These are phyloP conservation scores for Tricholoma terreum DNA, from an alignment of 768 basidiomycete genomes.

Conservation along the genomic window DNA sequence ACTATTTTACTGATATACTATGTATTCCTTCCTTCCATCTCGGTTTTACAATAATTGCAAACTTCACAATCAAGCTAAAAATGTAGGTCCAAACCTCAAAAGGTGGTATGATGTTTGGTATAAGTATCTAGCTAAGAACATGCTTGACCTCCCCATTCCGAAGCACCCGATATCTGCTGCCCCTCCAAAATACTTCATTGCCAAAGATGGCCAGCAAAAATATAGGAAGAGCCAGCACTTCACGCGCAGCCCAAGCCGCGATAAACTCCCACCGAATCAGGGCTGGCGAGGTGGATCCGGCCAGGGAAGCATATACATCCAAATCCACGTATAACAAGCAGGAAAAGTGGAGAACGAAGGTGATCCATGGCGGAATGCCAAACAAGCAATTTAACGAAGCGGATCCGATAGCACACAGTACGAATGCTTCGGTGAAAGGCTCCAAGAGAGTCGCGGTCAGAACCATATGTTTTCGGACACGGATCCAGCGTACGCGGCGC, in stretches of 20 bases:
- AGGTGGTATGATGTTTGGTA: neutral
- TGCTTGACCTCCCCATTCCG: slow-evolving; percentile 66
- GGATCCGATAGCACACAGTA: slow-evolving; percentile 64
- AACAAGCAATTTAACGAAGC: slow-evolving; percentile 50
- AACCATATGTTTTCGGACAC: slow-evolving; percentile 94
- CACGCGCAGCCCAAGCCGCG: slow-evolving; percentile 75
- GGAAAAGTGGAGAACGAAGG: slow-evolving; percentile 56
- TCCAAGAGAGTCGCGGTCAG: slow-evolving; percentile 82
- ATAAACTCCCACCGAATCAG: slow-evolving; percentile 58
- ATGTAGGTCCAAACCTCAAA: neutral
- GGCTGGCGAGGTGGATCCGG: slow-evolving; percentile 56
- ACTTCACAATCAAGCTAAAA: neutral
- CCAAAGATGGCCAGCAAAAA: slow-evolving; percentile 83
- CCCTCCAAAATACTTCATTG: slow-evolving; percentile 85
- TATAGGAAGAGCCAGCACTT: slow-evolving; percentile 84
- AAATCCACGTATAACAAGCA: slow-evolving; percentile 79
- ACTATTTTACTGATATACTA: neutral
- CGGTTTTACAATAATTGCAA: neutral
- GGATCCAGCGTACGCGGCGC: slow-evolving; percentile 93
- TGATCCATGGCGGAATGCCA: slow-evolving; percentile 50
- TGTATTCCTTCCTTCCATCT: neutral
- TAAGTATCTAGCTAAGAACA: neutral
- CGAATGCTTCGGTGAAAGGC: slow-evolving; percentile 87
- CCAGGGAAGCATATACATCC: slow-evolving; percentile 76
- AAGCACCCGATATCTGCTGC: slow-evolving; percentile 69